Evolutionary conservation across 2,329 filamentous ascomycete species (phyloP).

Genomic region (Camptophora hylomeconis): DNA sequence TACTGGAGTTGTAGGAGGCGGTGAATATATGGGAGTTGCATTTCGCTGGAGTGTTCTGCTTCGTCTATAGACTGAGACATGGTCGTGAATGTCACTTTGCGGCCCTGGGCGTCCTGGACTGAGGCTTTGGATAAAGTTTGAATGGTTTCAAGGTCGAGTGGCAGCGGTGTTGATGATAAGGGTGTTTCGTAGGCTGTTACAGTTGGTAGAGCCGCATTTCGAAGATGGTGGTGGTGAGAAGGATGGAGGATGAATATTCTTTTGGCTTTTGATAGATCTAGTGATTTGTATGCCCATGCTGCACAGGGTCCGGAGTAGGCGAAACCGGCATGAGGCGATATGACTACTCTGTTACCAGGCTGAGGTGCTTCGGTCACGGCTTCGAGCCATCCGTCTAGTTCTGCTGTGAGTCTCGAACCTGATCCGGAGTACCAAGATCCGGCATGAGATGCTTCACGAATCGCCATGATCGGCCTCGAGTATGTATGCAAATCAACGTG

Average conservation of each 20-base stretch:
- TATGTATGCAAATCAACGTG: too few relatives aligned
- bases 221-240: slow-evolving; percentile 75
- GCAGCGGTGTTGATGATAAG: slow-evolving; percentile 29
- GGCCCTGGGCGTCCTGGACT: slow-evolving; percentile 15
- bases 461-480: slow-evolving; percentile 24
- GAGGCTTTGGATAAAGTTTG: slow-evolving; percentile 22
- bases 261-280: slow-evolving; percentile 73
- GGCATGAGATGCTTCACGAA: slow-evolving; percentile 58
- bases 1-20: slow-evolving; percentile 51
- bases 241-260: slow-evolving; percentile 86
- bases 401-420: slow-evolving; percentile 42
- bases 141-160: slow-evolving; percentile 31
- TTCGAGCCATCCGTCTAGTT: slow-evolving; percentile 65
- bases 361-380: slow-evolving; percentile 60
- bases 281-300: slow-evolving; percentile 83
- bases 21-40: slow-evolving; percentile 91
- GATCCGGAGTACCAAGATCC: slow-evolving; percentile 73
- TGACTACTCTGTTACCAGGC: slow-evolving; percentile 65
- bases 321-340: slow-evolving; percentile 92
- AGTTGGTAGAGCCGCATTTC: slow-evolving; percentile 61
- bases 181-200: slow-evolving; percentile 43
- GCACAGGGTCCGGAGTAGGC: slow-evolving; percentile 81
- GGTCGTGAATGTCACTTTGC: slow-evolving; percentile 23
- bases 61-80: slow-evolving; percentile 60
- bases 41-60: slow-evolving; percentile 84